phyloP scores from a whole-genome alignment of 306 rosid species.

The Lathyrus tuberosus region DNA sequence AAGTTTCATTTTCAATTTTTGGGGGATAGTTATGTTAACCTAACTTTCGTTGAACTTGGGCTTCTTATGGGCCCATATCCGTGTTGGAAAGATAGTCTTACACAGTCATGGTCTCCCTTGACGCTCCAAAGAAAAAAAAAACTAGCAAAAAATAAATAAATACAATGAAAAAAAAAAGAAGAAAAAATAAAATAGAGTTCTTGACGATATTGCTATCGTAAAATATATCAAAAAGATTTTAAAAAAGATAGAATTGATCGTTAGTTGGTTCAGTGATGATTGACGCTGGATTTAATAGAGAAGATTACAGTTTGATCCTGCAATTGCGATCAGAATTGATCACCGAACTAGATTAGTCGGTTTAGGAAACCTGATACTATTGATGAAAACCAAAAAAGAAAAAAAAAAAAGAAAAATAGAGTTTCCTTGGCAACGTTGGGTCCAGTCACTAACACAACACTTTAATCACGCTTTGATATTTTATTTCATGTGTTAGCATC shows the following conservation, averaged over 20 bases:
- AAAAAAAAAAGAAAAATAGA: not conserved
- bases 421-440: not conserved
- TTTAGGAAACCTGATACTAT: too few relatives aligned
- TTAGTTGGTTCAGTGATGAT: too few relatives aligned
- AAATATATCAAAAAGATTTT: not conserved
- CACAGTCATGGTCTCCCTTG: slow-evolving; percentile 29
- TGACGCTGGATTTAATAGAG: too few relatives aligned
- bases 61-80: slow-evolving; percentile 42
- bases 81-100: slow-evolving; percentile 42
- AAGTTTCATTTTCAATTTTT: slow-evolving; percentile 32
- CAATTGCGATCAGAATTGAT: too few relatives aligned
- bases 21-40: slow-evolving; percentile 39
- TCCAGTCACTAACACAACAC: slow-evolving; percentile 3
- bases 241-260: not conserved
- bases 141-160: not conserved
- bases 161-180: not conserved
- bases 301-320: too few relatives aligned
- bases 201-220: not conserved
- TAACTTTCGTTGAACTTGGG: slow-evolving; percentile 47
- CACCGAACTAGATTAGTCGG: too few relatives aligned
- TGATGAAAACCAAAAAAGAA: too few relatives aligned
- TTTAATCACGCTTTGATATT: not conserved
- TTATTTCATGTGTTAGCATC: slow-evolving; percentile 35
- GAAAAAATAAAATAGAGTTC: not conserved
- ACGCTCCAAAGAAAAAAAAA: slow-evolving; percentile 14